Conservation (phyloP, 176 grass and related monocot species). For the Carex scoparia region DNA sequence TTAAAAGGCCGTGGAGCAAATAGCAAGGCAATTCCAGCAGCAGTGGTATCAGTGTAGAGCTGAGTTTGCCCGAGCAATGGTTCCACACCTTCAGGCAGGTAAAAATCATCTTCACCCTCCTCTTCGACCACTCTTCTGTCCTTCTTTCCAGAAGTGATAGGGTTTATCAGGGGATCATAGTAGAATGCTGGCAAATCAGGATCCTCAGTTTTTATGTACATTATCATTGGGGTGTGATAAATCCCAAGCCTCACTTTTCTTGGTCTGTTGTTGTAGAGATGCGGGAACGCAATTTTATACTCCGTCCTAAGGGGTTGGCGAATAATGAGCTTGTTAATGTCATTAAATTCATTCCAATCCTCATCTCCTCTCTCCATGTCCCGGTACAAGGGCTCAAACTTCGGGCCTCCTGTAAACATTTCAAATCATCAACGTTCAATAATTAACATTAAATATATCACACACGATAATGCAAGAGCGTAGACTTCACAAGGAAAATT, state of each 20-base stretch:
- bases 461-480: not conserved
- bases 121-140: constrained; percentile 58
- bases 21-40: constrained; percentile 81
- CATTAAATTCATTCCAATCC: constrained; percentile 99
- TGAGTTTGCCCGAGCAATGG: constrained; percentile 53
- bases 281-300: constrained; percentile 96
- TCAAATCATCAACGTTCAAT: not conserved
- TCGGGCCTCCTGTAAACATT: constrained; percentile 58
- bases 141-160: constrained; percentile 82
- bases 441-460: not conserved
- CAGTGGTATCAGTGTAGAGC: constrained; percentile 91
- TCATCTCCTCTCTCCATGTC: constrained; percentile 99
- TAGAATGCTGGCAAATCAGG: constrained; percentile 98
- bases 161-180: constrained; percentile 96
- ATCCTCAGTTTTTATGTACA: constrained; percentile 99
- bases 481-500: constrained; percentile 13
- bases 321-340: constrained; percentile 98
- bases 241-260: constrained; percentile 91
- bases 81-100: constrained; percentile 77
- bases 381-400: constrained; percentile 95
- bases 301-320: constrained; percentile 93
- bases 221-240: constrained; percentile 98
- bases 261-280: constrained; percentile 95
- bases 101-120: constrained; percentile 74
- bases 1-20: constrained; percentile 92